Base-by-base conservation (phyloP, 2,329 filamentous ascomycete genomes). In the Exserohilum turcica region DNA sequence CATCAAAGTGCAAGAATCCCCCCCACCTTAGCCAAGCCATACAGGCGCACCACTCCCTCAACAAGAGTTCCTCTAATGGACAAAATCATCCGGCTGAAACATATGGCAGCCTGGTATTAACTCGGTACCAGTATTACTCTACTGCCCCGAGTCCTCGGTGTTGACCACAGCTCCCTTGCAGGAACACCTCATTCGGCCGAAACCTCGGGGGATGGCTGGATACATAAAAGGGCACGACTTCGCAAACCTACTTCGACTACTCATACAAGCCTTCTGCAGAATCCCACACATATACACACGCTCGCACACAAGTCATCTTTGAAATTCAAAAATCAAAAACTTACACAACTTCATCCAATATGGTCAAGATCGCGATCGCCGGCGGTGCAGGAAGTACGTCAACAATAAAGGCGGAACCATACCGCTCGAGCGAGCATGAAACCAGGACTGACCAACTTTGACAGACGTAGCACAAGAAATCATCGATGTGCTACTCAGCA, bases 381-480 rank as follows among this genome's bases (percentile, higher is more conserved):
- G 58, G 58, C 3, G 58, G 54, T 21, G 27, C 56, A 19, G 56
- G 58, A 21, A 44, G 57, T 58, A 48, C 2, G 33, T n/a, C n/a
- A n/a, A 39, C 3, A n/a, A 35, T 5, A 13, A 6, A 35, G 13
- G n/a, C n/a, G n/a, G n/a, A n/a, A n/a, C n/a, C n/a, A n/a, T n/a
- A n/a, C 32, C 13, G 6, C 4, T 13, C 31, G n/a, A 19, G 12
- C 24, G 6, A 10, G 8, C 12, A 9, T 7, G 4, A 24, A 7
- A 7, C 7, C 27, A 12, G 15, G 6, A 18, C 24, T 37, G 31
- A 16, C 18, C n/a, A n/a, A 38, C 28, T 16, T 3, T 27, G 1
- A 2, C 21, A 84, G 82, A 80, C 42, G 76, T 85, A 42, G 78
- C 77, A 0, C 70, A 65, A 33, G 82, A 83, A 62, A 69, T 85